Evolutionary conservation across 805 yeast species (phyloP), one percentile per base, ranked within the genome.

Genomic region (Yamadazyma laniorum): DNA sequence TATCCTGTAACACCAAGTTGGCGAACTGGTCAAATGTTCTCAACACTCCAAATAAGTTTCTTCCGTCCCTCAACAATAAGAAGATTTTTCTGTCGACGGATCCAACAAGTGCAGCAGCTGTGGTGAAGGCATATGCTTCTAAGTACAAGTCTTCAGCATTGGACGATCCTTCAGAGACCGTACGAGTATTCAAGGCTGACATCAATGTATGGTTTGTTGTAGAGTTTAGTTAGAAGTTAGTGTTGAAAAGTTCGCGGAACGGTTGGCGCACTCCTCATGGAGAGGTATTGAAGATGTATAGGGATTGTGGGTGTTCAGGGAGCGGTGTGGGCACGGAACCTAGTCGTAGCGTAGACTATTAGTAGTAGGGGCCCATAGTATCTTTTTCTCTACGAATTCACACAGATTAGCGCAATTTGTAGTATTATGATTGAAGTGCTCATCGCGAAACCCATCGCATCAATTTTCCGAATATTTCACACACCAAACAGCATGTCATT

Each of bases 1-100:
- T 80, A 58, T 90, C 95, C 63, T 93, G 98, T 45, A 93, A 70
- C 27, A 93, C 95, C 53, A 93, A 71, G 63, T 91, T 91, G 43
- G 95, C 90, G 59, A 82, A 93, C 62, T 91, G 97, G 65, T 93
- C 99, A 61, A 91, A 93, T 2, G 97, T 88, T 61, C 99, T 77
- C 49, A 93, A 70, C 17, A 90, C 85, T 13, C 99, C 99, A 56
- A 86, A 82, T 22, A 91, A 65, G 47, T 82, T 80, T 49, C 91
- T 76, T 26, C 98, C 98, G 60, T 91, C 98, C 55, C 96, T 81
- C 48, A 93, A 70, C 29, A 87, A 72, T 2, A 88, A 95, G 51
- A 86, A 83, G 22, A 93, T 85, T 54, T 82, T 78, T 54, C 88
- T 75, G 59, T 85, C 93, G 12, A 85, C 90, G 18, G 89, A 82